Percentiles rank a stretch among this genome's conserved stretches.
Evolutionary conservation across 306 rosid genomes (phyloP).

Genomic region (Astragalus membranaceus): DNA sequence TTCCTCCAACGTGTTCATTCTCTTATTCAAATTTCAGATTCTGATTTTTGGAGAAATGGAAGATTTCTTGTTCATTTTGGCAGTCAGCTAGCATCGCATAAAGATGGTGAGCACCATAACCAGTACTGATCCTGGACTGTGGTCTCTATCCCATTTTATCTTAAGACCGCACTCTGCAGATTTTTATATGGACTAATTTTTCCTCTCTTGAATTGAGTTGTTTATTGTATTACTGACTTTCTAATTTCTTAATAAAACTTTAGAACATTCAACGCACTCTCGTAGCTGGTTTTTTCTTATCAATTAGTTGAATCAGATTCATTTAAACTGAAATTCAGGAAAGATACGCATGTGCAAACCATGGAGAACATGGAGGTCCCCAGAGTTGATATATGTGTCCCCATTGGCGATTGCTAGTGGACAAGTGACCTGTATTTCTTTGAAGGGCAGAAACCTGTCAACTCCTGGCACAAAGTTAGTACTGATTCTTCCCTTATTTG

Average conservation of each 20-base stretch:
- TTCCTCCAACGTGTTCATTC: slow-evolving; percentile 48
- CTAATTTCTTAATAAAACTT: neutral
- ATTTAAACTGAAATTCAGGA: slow-evolving; percentile 48
- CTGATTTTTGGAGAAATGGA: slow-evolving; percentile 83
- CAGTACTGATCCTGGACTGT: neutral
- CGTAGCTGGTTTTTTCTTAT: neutral
- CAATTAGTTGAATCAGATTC: slow-evolving; percentile 12
- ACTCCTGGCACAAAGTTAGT: slow-evolving; percentile 73
- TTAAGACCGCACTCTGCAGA: neutral
- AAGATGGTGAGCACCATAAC: slow-evolving; percentile 61
- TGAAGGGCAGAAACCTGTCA: slow-evolving; percentile 78
- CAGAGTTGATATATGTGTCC: slow-evolving; percentile 73
- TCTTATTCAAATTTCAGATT: slow-evolving; percentile 52
- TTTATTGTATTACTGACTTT: neutral
- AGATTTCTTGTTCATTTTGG: slow-evolving; percentile 75
- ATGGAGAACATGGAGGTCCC: slow-evolving; percentile 69
- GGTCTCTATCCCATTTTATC: neutral
- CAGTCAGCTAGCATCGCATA: slow-evolving; percentile 67
- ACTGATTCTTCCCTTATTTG: neutral
- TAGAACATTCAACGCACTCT: neutral
- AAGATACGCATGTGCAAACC: slow-evolving; percentile 53
- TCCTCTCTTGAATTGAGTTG: neutral
- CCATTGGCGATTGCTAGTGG: slow-evolving; percentile 86
- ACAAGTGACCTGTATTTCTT: slow-evolving; percentile 54
- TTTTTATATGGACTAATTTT: neutral